phyloP scores from a whole-genome alignment of 225 moss, liverwort and hornwort genomes.

The Rhytidiadelphus loreus region DNA sequence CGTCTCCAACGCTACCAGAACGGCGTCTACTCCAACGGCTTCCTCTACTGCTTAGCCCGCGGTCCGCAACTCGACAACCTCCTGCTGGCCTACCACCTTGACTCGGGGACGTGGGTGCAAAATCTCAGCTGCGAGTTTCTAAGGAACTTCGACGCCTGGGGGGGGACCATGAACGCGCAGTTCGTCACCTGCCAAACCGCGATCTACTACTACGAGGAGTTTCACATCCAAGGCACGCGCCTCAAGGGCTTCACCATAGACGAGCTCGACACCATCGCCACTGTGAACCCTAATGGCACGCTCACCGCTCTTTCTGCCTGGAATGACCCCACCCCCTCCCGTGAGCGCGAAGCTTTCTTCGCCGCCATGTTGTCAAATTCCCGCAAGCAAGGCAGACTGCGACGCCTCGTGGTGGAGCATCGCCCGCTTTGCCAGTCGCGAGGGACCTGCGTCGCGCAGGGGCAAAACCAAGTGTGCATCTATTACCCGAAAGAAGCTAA shows the following conservation, averaged over 20 bases:
- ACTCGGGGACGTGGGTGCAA: conserved; percentile 20
- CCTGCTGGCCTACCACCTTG: conserved; percentile 28
- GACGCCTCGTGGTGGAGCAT: conserved; percentile 22
- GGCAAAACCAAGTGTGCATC: conserved; percentile 17
- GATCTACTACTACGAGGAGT: conserved; percentile 37
- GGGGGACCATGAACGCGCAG: conserved; percentile 38
- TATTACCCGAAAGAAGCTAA: conserved; percentile 35
- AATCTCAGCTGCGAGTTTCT: conserved; percentile 36
- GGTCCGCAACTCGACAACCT: conserved; percentile 38
- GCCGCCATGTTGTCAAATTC: conserved; percentile 3
- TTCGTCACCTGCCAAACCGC: conserved; percentile 18
- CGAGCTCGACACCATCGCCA: conserved; percentile 10
- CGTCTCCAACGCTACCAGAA: conserved; percentile 40
- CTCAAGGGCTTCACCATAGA: conserved; percentile 37
- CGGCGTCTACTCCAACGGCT: conserved; percentile 26
- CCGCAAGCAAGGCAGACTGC: conserved; percentile 19
- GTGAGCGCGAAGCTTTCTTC: not conserved
- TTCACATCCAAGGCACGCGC: conserved; percentile 33
- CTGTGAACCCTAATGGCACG: conserved; percentile 1
- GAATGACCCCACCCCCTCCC: conserved; percentile 14
- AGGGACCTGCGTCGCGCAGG: conserved; percentile 27
- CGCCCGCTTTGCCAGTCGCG: conserved; percentile 36
- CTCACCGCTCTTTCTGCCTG: conserved; percentile 3
- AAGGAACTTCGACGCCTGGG: conserved; percentile 22
- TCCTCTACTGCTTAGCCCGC: conserved; percentile 39